A percentile compares a stretch with the other conserved stretches of the same genome.
Evolutionary conservation across 2,329 filamentous ascomycete species (phyloP).

Genomic region (Aspergillus sp.): DNA sequence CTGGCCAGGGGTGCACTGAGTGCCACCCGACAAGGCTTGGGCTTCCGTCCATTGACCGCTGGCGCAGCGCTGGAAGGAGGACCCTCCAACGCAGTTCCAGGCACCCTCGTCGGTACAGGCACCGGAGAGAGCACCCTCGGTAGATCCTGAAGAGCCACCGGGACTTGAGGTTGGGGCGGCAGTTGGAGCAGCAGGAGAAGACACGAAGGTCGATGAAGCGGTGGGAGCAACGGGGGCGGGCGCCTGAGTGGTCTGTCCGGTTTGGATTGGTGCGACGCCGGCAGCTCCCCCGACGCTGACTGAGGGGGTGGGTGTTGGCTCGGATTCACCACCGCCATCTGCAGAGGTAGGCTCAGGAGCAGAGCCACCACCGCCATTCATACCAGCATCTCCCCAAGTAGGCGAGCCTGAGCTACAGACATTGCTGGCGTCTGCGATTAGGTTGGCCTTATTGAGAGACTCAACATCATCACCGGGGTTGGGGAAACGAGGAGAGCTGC

Average conservation of each 20-base stretch:
- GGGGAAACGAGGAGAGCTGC: constrained; percentile 70
- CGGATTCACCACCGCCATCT: not conserved
- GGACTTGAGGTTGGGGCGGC: not conserved
- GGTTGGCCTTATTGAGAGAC: constrained; percentile 43
- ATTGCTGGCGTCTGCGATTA: constrained; percentile 30
- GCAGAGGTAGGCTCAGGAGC: constrained; percentile 3
- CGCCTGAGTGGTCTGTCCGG: constrained; percentile 15
- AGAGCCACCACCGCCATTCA: constrained; percentile 28
- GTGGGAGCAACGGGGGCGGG: constrained; percentile 13
- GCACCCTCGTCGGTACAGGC: constrained; percentile 55
- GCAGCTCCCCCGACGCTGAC: not conserved
- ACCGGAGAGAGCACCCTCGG: constrained; percentile 39
- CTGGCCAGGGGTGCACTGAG: constrained; percentile 48
- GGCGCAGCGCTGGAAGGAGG: constrained; percentile 63
- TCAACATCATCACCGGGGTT: constrained; percentile 63
- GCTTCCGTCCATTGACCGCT: constrained; percentile 55
- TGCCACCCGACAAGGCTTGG: constrained; percentile 55
- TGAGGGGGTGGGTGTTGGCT: constrained; percentile 8
- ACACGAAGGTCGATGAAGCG: not conserved
- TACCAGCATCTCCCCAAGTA: constrained; percentile 31
- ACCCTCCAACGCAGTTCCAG: constrained; percentile 60
- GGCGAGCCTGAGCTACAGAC: constrained; percentile 29
- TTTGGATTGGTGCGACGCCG: constrained; percentile 4
- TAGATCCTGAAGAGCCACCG: constrained; percentile 11
- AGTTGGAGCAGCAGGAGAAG: constrained; percentile 1